Evolutionary conservation across 208 protist species (phyloP), one percentile per base, ranked within the genome.

Genomic region (Trypanosoma congolense): DNA sequence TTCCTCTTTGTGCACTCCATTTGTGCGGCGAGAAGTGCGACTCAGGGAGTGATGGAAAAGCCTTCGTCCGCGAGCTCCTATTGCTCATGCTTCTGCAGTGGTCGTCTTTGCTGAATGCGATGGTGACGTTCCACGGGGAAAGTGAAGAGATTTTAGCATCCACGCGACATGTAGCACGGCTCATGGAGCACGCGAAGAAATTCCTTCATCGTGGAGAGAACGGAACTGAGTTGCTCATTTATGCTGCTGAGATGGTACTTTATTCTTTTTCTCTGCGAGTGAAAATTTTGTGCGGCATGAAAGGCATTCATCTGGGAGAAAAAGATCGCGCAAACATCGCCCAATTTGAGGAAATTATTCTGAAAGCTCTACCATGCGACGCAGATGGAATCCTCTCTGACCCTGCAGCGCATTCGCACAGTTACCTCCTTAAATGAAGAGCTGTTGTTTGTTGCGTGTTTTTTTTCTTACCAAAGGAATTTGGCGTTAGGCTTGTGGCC

Each of bases 181-280:
- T 66, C 8, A 28, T 68, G 12, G 67, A 63, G 3, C 46, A 56
- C n/a, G 22, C 42, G 35, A 5, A 60, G 51, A 58, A 59, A 25
- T 61, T 63, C 0, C 44, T 56, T 60, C 57, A 69, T 25, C 55
- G 31, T 8, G 49, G 24, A 16, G 36, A 16, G 3, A n/a, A 14
- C 16, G 36, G 25, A 10, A 49, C 38, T 14, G 25, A 19, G 24
- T 50, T 67, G 28, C 25, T 73, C 4, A 10, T 26, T 10, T 35
- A 56, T 26, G 62, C 62, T 21, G 21, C 61, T 29, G 67, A 79
- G 41, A 56, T 75, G 0, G 66, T 63, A 5, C 54, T 69, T 33
- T 50, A 72, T 1, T 74, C 65, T 16, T 55, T 86, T 46, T 43
- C 61, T 0, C 66, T 69, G 50, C 75, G 75, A 16, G 53, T 41